Evolutionary conservation across 768 basidiomycete species (phyloP), one percentile per base, ranked within the genome.

Genomic region (Mycena haematopus): DNA sequence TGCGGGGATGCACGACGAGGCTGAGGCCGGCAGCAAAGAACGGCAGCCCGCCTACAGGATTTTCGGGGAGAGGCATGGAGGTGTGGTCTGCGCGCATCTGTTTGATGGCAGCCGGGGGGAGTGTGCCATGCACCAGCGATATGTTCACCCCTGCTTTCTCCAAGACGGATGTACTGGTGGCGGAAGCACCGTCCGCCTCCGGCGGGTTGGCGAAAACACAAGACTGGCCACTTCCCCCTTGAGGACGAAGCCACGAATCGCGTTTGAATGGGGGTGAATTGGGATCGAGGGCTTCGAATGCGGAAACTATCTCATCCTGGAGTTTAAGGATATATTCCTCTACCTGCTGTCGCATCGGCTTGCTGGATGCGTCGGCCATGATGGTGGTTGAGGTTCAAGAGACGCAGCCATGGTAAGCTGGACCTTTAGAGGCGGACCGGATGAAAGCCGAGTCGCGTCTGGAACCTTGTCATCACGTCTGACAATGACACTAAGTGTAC

Each of bases 111-210:
- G 89, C 79, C 0, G 95, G 95, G 1, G 96, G 93, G 5, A 99
- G 87, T 22, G 78, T 79, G 24, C 95, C 96, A 69, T 98, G 86
- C 1, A 99, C 93, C 72, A 98, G 81, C 9, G 92, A 93, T 69
- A 97, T 90, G 78, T 97, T 98, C 50, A 98, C 93, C 1, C 97
- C 96, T 4, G 91, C 96, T 75, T 99, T 99, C 75, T 99, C 96
- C 68, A 98, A 87, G 27, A 92, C 78, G 0, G 88, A 80, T 13
- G 40, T 54, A 7, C 53, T 77, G 66, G 58, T 76, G 58, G 69
- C 29, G 54, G 71, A 38, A 9, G 70, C 45, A 58, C 80, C 80
- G 19, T 80, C 71, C 52, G 62, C 47, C 42, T 72, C 68, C 11
- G 76, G 71, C 22, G 81, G 78, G 31, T 79, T 74, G 17, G 87